Base-by-base conservation (phyloP, 1,284 basidiomycete species). In the Cystobasidium pallidum region DNA sequence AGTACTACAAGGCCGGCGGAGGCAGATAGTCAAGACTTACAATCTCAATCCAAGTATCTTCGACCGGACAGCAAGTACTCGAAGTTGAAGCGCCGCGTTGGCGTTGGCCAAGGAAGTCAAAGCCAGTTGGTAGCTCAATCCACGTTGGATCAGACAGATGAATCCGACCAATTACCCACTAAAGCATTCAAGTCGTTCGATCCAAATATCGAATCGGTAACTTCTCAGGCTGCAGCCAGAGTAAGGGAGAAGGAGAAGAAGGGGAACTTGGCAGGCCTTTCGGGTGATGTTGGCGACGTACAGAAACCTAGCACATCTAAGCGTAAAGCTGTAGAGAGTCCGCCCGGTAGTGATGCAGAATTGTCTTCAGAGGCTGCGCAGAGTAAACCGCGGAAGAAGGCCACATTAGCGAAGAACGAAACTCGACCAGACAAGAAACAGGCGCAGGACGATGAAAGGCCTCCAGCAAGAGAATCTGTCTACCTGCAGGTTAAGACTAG, bases 101-200 rank as follows among this genome's bases (percentile, higher is more conserved):
- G 67, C 1, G 67, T 57, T 1, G 58, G 67, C 4, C 58, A 58
- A 30, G 49, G 28, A 15, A 59, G 59, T 17, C 17, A 58, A 1
- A 70, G 58, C 32, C 58, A 70, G 47, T 8, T 52, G 28, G 8
- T 26, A 17, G 67, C 52, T 30, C 28, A 34, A n/a, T 58, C 51
- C 19, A 2, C 30, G 36, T 24, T 32, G 26, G 47, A 51, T 13
- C 24, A 70, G 47, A 30, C 13, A 43, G 67, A 62, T 7, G 58
- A 62, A n/a, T 8, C 11, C 11, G 43, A 45, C 43, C 8, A 8
- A 34, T 54, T 45, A 26, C 58, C 67, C 1, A 39, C 7, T 11
- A 70, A 62, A 59, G 63, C 62, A 32, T 32, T 70, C 59, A 70
- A 70, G 39, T 70, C 67, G 13, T 70, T 70, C 49, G 67, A 70